Conservation (phyloP, 345 rosid genomes). For the Pugionium dolabratum region DNA sequence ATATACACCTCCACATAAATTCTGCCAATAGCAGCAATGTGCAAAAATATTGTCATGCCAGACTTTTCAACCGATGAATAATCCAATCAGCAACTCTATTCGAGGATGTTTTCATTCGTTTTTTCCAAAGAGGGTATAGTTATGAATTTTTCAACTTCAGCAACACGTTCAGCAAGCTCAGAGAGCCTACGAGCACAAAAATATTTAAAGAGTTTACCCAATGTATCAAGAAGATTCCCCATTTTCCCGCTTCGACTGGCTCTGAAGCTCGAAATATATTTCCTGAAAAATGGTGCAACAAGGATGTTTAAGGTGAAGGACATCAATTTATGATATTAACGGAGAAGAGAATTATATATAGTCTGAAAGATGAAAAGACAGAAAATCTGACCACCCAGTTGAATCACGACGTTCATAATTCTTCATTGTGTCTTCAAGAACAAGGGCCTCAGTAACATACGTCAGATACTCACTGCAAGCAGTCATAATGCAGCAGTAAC, state of each 20-base stretch:
- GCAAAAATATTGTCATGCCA: constrained; percentile 20
- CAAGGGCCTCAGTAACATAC: constrained; percentile 77
- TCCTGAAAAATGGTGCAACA: constrained; percentile 53
- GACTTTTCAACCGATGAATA: constrained; percentile 5
- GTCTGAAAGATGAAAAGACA: constrained; percentile 14
- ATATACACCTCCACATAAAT: constrained; percentile 84
- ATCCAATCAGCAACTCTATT: constrained; percentile 15
- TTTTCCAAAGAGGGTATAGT: not conserved
- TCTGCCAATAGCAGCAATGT: constrained; percentile 52
- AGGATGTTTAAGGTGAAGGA: constrained; percentile 21
- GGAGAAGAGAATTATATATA: constrained; percentile 17
- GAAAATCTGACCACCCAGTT: constrained; percentile 83
- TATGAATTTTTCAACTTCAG: constrained; percentile 1
- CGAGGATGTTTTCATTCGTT: constrained; percentile 5
- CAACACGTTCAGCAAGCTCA: not conserved
- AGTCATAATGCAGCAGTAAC: constrained; percentile 16
- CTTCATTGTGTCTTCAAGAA: constrained; percentile 91
- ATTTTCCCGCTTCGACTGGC: constrained; percentile 61
- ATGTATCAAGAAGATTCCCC: constrained; percentile 66
- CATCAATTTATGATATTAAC: not conserved
- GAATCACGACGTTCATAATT: constrained; percentile 77
- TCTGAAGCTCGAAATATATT: constrained; percentile 88
- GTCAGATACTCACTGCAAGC: constrained; percentile 82
- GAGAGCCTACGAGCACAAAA: not conserved
- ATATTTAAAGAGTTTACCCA: constrained; percentile 50